phyloP scores from a whole-genome alignment of 495 filamentous ascomycete genomes.

The Penicillium dipodomyicola region DNA sequence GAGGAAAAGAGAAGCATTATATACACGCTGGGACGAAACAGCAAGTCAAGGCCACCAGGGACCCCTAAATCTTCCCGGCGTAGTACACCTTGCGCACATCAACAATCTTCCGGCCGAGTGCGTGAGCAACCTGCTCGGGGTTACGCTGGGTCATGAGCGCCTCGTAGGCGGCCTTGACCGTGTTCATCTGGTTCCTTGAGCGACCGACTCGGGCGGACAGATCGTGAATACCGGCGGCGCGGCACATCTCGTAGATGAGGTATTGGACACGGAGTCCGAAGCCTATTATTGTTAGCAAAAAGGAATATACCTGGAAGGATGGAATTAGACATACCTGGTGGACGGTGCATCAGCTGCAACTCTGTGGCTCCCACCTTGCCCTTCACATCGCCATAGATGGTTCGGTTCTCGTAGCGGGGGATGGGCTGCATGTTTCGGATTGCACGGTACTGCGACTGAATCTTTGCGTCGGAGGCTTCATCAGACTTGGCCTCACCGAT shows the following conservation, averaged over 20 bases:
- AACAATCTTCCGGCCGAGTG: constrained; percentile 87
- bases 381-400: constrained; percentile 81
- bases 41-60: constrained; percentile 24
- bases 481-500: constrained; percentile 85
- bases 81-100: constrained; percentile 98
- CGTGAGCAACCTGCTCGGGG: constrained; percentile 84
- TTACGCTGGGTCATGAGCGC: constrained; percentile 78
- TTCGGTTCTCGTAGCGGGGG: constrained; percentile 83
- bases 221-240: constrained; percentile 78
- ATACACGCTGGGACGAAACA: constrained; percentile 36
- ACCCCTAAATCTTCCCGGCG: constrained; percentile 62
- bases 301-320: neutral
- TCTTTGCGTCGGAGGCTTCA: constrained; percentile 60
- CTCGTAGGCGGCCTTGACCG: constrained; percentile 82
- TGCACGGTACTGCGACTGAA: constrained; percentile 69
- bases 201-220: constrained; percentile 75
- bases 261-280: constrained; percentile 90
- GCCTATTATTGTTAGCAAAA: constrained; percentile 48
- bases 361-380: constrained; percentile 83
- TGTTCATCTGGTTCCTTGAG: constrained; percentile 92
- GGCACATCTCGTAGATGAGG: constrained; percentile 89
- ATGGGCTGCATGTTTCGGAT: constrained; percentile 86
- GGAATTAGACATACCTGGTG: constrained; percentile 67
- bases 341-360: constrained; percentile 72
- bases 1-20: constrained; percentile 37